phyloP scores from a whole-genome alignment of 352 stramenopile genomes.

The Pythium insidiosum region DNA sequence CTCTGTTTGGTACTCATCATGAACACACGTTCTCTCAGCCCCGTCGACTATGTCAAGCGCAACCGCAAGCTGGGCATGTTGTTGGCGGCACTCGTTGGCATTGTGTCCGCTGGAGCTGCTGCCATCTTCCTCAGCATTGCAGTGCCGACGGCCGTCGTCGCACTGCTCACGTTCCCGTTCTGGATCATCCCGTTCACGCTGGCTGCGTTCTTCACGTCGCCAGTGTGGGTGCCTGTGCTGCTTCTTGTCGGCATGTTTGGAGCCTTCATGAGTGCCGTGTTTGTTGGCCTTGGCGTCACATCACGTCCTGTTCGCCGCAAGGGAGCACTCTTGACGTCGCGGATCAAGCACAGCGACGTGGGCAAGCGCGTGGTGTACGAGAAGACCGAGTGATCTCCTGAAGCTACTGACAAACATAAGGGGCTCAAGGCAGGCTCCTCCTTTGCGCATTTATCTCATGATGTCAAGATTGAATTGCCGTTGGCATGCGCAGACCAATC shows the following conservation, averaged over 20 bases:
- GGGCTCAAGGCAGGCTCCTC: no score
- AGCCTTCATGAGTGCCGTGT: conserved; percentile 56
- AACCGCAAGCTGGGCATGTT: conserved; percentile 66
- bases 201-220: conserved; percentile 72
- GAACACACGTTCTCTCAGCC: conserved; percentile 12
- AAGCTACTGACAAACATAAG: no score
- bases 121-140: conserved; percentile 62
- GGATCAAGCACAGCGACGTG: conserved; percentile 78
- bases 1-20: no score
- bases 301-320: conserved; percentile 72
- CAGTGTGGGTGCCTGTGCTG: conserved; percentile 67
- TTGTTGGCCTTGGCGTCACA: conserved; percentile 68
- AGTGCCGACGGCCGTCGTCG: conserved; percentile 55
- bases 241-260: conserved; percentile 55
- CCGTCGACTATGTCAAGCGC: conserved; percentile 60
- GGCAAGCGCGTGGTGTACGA: conserved; percentile 81
- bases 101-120: conserved; percentile 34
- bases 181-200: conserved; percentile 79
- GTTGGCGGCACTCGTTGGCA: conserved; percentile 42
- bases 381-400: conserved; percentile 38
- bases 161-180: conserved; percentile 74
- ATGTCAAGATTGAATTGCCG: no score
- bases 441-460: background rate
- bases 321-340: conserved; percentile 53
- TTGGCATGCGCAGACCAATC: no score